Conservation (phyloP, 306 rosid species). For the Prunus fruticosa region DNA sequence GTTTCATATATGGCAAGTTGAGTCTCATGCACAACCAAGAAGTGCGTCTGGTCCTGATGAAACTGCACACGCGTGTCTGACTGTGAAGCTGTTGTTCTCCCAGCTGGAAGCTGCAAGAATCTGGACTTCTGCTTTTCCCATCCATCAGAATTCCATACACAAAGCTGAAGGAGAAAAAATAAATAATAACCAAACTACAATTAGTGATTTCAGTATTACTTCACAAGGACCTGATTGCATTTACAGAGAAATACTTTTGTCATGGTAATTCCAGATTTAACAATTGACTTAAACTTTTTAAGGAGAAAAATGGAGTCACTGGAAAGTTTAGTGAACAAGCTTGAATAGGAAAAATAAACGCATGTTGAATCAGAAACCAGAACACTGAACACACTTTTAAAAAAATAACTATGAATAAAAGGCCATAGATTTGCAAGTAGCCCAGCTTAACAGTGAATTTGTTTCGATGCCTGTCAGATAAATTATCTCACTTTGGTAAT, state of each 20-base stretch:
- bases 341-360: background rate
- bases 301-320: background rate
- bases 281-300: background rate
- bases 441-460: background rate
- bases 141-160: constrained; percentile 87
- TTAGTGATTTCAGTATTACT: background rate
- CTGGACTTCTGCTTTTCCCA: constrained; percentile 92
- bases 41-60: constrained; percentile 86
- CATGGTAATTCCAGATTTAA: background rate
- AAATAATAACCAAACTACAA: background rate
- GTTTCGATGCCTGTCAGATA: background rate
- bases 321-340: background rate
- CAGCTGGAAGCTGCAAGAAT: constrained; percentile 82
- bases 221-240: background rate
- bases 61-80: constrained; percentile 90
- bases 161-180: constrained; percentile 43
- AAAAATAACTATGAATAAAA: background rate
- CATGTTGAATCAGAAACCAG: background rate
- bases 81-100: constrained; percentile 71
- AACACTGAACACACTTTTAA: background rate
- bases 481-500: background rate
- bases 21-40: constrained; percentile 92
- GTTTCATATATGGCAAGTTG: constrained; percentile 91
- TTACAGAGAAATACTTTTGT: background rate
- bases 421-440: background rate